Percentiles rank a stretch among this genome's conserved stretches.
These are phyloP conservation scores for Podochytrium sp. DNA, from an alignment of 192 early-diverging fungal genomes.

Conservation along the genomic window DNA sequence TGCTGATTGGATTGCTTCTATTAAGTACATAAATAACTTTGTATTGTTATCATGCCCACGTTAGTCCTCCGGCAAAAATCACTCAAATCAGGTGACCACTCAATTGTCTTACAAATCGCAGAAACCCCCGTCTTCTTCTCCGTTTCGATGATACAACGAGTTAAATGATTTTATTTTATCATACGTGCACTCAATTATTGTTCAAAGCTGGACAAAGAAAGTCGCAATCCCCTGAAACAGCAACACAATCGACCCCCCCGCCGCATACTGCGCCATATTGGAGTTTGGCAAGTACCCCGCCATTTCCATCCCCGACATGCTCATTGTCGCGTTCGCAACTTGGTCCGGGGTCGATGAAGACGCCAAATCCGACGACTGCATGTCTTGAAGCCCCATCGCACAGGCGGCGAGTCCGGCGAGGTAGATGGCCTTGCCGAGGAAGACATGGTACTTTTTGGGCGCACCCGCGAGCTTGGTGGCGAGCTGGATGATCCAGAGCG, in stretches of 20 bases:
- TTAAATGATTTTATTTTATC: too few relatives aligned
- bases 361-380: not conserved
- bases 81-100: too few relatives aligned
- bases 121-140: too few relatives aligned
- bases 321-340: too few relatives aligned
- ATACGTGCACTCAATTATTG: too few relatives aligned
- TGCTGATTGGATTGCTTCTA: too few relatives aligned
- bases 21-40: too few relatives aligned
- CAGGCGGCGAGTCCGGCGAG: not conserved
- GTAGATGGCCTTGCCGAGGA: slow-evolving; percentile 3
- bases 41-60: too few relatives aligned
- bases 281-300: not conserved
- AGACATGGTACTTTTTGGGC: not conserved
- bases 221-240: not conserved
- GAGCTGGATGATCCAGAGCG: slow-evolving; percentile 3
- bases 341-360: not conserved
- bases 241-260: not conserved
- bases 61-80: too few relatives aligned
- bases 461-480: not conserved
- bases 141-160: too few relatives aligned
- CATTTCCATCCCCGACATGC: slow-evolving; percentile 2
- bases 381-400: slow-evolving; percentile 1
- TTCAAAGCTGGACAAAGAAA: not conserved
- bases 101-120: too few relatives aligned
- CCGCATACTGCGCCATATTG: not conserved